These are phyloP conservation scores for Coniferiporia sulphurascens DNA, from an alignment of 1,284 basidiomycete species.

Conservation along the genomic window DNA sequence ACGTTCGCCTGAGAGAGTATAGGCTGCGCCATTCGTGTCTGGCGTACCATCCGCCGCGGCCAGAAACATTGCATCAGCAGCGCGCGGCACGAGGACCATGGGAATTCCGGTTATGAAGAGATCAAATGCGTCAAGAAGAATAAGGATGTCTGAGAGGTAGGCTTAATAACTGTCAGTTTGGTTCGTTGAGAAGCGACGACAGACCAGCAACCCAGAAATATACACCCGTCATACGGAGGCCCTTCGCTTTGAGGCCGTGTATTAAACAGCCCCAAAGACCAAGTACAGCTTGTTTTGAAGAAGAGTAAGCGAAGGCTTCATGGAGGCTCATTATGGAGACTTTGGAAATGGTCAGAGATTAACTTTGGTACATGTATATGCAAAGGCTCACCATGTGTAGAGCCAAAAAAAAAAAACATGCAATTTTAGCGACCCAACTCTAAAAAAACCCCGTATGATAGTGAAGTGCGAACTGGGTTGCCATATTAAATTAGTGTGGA, in stretches of 20 bases:
- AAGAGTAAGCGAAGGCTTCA: constrained; percentile 44
- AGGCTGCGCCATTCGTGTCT: constrained; percentile 41
- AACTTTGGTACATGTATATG: neutral
- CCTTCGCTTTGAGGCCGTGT: constrained; percentile 30
- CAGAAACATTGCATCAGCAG: constrained; percentile 47
- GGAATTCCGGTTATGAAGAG: constrained; percentile 48
- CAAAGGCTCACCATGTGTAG: constrained; percentile 41
- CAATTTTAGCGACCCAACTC: constrained; percentile 37
- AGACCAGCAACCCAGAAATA: constrained; percentile 51
- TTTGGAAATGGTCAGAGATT: constrained; percentile 23
- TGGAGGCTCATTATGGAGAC: constrained; percentile 42
- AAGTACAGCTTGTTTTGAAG: constrained; percentile 49
- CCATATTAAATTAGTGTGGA: constrained; percentile 25
- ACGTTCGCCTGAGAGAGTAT: constrained; percentile 45
- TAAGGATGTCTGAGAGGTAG: constrained; percentile 38
- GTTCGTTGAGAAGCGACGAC: constrained; percentile 11
- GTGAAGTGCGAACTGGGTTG: constrained; percentile 44
- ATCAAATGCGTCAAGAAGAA: constrained; percentile 37
- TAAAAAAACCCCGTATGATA: constrained; percentile 44
- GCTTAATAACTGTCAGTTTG: neutral
- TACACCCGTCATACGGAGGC: constrained; percentile 47
- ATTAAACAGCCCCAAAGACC: constrained; percentile 50
- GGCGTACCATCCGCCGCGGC: constrained; percentile 46
- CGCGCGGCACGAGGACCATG: constrained; percentile 40
- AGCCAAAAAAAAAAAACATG: constrained; percentile 50